phyloP scores from a whole-genome alignment of 306 rosid genomes.

The Fragaria nilgerrensis region DNA sequence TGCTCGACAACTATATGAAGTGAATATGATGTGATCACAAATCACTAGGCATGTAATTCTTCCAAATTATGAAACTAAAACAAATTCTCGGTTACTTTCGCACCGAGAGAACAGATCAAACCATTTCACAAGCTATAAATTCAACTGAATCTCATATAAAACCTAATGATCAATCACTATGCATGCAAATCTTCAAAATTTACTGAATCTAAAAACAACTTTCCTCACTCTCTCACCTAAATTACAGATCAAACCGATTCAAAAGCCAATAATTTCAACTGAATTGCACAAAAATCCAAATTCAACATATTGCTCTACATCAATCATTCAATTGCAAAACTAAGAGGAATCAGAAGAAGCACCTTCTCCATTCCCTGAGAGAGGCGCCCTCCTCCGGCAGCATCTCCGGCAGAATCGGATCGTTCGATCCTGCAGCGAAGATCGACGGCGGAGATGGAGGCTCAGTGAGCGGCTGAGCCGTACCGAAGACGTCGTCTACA shows the following conservation, averaged over 20 bases:
- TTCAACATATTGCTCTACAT: neutral
- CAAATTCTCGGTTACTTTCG: neutral
- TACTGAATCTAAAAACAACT: neutral
- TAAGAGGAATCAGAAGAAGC: neutral
- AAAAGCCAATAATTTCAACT: neutral
- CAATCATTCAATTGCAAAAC: neutral
- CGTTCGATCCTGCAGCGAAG: slow-evolving; percentile 31
- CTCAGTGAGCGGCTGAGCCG: neutral
- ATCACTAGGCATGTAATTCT: neutral
- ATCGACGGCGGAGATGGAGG: slow-evolving; percentile 23
- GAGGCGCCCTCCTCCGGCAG: slow-evolving; percentile 38
- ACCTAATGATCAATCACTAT: neutral
- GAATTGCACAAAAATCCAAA: neutral
- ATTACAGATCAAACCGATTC: neutral
- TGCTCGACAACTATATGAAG: neutral
- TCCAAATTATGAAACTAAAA: neutral
- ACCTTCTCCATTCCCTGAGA: slow-evolving; percentile 51
- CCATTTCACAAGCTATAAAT: neutral
- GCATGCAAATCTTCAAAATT: neutral
- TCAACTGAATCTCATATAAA: neutral
- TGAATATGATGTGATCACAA: neutral
- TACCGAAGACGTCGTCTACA: slow-evolving; percentile 13
- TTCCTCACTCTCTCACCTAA: neutral
- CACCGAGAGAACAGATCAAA: neutral
- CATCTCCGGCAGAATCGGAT: slow-evolving; percentile 43